These are phyloP conservation scores for Kluyveromyces marxianus DNA, from an alignment of 1,139 yeast genomes.

Conservation along the genomic window DNA sequence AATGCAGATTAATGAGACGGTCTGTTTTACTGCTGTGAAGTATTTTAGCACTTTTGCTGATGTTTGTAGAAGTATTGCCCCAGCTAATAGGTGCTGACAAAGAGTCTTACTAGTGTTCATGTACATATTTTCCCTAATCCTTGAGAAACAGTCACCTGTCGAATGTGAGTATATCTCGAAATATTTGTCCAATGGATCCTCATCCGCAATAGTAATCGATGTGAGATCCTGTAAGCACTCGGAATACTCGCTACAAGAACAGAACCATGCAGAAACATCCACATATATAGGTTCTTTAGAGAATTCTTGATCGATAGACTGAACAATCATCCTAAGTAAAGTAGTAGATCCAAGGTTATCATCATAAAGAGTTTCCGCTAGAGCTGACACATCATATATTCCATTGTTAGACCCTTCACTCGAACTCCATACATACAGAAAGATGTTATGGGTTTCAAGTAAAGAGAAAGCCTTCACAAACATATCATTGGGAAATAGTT, in stretches of 20 bases:
- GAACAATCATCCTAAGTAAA: constrained; percentile 21
- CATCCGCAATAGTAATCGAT: neutral
- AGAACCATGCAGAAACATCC: constrained; percentile 26
- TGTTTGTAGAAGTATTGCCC: constrained; percentile 24
- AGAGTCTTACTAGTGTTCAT: constrained; percentile 13
- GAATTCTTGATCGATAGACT: constrained; percentile 11
- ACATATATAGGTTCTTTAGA: constrained; percentile 21
- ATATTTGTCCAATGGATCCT: constrained; percentile 3
- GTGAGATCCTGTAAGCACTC: constrained; percentile 9
- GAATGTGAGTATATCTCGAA: constrained; percentile 17
- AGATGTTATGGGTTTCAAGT: constrained; percentile 26
- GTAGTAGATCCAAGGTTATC: constrained; percentile 7
- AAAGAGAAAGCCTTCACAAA: constrained; percentile 28
- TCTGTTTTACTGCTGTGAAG: constrained; percentile 14
- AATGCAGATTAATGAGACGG: constrained; percentile 21
- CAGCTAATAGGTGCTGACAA: constrained; percentile 30
- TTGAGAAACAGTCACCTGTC: constrained; percentile 23
- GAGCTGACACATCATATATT: constrained; percentile 9
- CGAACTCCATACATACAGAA: constrained; percentile 20
- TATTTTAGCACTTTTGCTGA: constrained; percentile 15
- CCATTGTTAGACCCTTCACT: neutral
- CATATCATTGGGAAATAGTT: constrained; percentile 28
- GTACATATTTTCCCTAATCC: constrained; percentile 16
- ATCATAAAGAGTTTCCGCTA: neutral
- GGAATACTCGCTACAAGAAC: constrained; percentile 27